phyloP scores from a whole-genome alignment of 2,329 filamentous ascomycete genomes.

The Exophiala lecanii-corni region DNA sequence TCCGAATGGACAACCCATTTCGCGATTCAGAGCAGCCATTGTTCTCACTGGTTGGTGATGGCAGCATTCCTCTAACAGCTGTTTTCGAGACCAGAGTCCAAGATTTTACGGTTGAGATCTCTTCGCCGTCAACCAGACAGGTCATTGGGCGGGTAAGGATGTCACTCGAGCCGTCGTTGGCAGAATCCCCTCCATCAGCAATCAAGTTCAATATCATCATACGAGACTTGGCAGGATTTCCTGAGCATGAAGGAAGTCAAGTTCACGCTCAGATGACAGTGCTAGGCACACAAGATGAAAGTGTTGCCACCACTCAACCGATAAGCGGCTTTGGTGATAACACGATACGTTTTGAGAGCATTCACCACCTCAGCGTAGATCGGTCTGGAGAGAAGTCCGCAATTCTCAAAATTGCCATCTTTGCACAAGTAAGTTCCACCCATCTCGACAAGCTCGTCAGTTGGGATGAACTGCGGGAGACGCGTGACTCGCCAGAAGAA shows the following conservation, averaged over 20 bases:
- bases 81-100: conserved; percentile 94
- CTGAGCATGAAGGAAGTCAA: conserved; percentile 89
- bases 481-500: conserved; percentile 50
- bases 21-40: conserved; percentile 85
- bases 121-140: conserved; percentile 87
- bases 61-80: conserved; percentile 82
- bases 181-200: conserved; percentile 83
- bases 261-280: conserved; percentile 97
- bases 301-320: conserved; percentile 90
- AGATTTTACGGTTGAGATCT: conserved; percentile 85
- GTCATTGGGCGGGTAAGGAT: conserved; percentile 86
- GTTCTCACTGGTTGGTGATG: conserved; percentile 88
- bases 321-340: conserved; percentile 91
- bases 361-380: conserved; percentile 95
- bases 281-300: conserved; percentile 81
- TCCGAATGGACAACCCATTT: conserved; percentile 90
- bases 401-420: conserved; percentile 79
- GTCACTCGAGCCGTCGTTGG: conserved; percentile 87
- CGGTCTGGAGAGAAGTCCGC: conserved; percentile 70
- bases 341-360: conserved; percentile 89
- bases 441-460: conserved; percentile 95
- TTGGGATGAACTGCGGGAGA: conserved; percentile 97
- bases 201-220: conserved; percentile 98
- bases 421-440: conserved; percentile 85
- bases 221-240: conserved; percentile 91